phyloP scores from a whole-genome alignment of 352 stramenopile species.

The Globisporangium yorkense region DNA sequence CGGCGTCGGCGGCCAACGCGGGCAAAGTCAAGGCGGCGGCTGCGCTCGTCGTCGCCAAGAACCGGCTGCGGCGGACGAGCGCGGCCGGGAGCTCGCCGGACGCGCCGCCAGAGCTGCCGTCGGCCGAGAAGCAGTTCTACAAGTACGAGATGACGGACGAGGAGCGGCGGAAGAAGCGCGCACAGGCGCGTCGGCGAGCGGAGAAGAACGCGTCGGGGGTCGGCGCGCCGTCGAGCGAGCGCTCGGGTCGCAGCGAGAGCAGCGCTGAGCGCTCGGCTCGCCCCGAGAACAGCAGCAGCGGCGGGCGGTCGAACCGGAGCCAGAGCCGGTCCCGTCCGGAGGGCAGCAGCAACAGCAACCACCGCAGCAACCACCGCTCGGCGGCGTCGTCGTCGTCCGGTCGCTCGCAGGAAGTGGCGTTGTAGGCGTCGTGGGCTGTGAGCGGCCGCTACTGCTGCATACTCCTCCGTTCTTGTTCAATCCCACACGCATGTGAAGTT shows the following conservation, averaged over 20 bases:
- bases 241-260: slow-evolving; percentile 9
- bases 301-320: slow-evolving; percentile 6
- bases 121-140: slow-evolving; percentile 64
- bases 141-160: slow-evolving; percentile 81
- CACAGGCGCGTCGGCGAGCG: slow-evolving; percentile 48
- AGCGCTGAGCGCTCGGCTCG: slow-evolving; percentile 7
- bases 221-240: slow-evolving; percentile 3
- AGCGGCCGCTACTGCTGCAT: no score
- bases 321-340: slow-evolving; percentile 18
- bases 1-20: slow-evolving; percentile 35
- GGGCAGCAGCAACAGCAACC: slow-evolving; percentile 19
- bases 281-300: slow-evolving; percentile 6
- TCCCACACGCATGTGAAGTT: not conserved
- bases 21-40: slow-evolving; percentile 48
- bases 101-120: slow-evolving; percentile 22
- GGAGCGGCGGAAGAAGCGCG: slow-evolving; percentile 67
- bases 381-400: slow-evolving; percentile 28
- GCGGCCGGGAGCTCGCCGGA: slow-evolving; percentile 16
- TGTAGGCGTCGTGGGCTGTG: slow-evolving; percentile 4
- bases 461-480: not conserved
- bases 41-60: slow-evolving; percentile 56
- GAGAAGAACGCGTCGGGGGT: slow-evolving; percentile 50
- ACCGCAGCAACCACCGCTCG: slow-evolving; percentile 15
- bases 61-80: slow-evolving; percentile 31
- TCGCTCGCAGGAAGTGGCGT: slow-evolving; percentile 21